Evolutionary conservation across 495 filamentous ascomycete genomes (phyloP).

Genomic region (Xylaria longipes): DNA sequence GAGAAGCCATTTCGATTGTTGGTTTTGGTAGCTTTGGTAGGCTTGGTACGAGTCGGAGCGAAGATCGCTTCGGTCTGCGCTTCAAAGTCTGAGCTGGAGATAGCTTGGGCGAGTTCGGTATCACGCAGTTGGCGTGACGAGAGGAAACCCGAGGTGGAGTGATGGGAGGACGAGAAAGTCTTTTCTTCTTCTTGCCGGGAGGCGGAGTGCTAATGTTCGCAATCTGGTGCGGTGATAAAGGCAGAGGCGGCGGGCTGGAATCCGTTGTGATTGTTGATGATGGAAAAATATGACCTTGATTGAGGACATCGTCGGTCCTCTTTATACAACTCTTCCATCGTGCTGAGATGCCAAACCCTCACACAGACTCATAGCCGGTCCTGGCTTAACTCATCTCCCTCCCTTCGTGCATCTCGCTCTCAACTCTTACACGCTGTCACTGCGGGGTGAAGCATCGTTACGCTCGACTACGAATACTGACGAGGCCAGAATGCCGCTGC

Average conservation of each 20-base stretch:
- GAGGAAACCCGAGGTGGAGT: constrained; percentile 30
- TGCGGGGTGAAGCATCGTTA: constrained; percentile 16
- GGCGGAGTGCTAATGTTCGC: constrained; percentile 15
- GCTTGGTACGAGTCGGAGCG: constrained; percentile 26
- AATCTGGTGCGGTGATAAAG: constrained; percentile 5
- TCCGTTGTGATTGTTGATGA: constrained; percentile 28
- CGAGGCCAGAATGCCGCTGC: constrained; percentile 14
- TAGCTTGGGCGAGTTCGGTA: constrained; percentile 19
- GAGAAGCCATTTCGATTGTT: constrained; percentile 38
- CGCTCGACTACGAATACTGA: constrained; percentile 16
- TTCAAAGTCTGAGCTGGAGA: constrained; percentile 18
- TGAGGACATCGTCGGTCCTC: constrained; percentile 17
- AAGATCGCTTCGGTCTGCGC: constrained; percentile 33
- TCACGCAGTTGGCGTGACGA: constrained; percentile 14
- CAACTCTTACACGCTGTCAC: constrained; percentile 19
- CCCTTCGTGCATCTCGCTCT: constrained; percentile 24
- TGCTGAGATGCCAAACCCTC: constrained; percentile 3
- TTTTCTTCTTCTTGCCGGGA: constrained; percentile 31
- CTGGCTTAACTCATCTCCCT: constrained; percentile 9
- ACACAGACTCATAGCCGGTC: not conserved
- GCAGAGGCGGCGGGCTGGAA: constrained; percentile 16
- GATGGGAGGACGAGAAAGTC: constrained; percentile 23
- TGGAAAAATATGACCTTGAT: constrained; percentile 17
- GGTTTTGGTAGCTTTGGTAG: constrained; percentile 13
- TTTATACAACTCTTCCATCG: constrained; percentile 33